Evolutionary conservation across 176 grass and related monocot species (phyloP).

Genomic region (Poa pratensis): DNA sequence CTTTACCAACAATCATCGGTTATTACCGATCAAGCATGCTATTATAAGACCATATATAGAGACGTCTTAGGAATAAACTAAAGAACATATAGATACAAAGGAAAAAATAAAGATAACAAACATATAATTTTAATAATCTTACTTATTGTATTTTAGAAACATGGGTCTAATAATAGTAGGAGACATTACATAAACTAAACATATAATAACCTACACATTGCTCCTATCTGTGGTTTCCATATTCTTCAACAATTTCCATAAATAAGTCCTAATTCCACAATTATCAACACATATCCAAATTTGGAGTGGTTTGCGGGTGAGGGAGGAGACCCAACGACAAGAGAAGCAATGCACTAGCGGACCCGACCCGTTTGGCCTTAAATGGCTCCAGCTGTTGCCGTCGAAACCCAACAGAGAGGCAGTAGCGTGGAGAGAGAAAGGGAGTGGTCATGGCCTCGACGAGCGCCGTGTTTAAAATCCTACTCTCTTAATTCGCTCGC

Average conservation of each 20-base stretch:
- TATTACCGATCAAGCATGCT: neutral
- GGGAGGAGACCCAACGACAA: neutral
- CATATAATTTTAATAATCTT: neutral
- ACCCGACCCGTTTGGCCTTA: slow-evolving; percentile 70
- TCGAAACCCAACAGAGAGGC: slow-evolving; percentile 56
- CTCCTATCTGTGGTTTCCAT: neutral
- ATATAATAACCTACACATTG: no score
- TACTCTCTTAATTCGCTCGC: slow-evolving; percentile 64
- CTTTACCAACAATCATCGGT: neutral
- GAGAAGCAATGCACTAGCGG: slow-evolving; percentile 18
- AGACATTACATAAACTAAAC: no score
- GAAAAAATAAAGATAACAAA: neutral
- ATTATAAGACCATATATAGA: neutral
- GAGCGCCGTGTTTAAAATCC: slow-evolving; percentile 62
- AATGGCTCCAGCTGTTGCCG: slow-evolving; percentile 86
- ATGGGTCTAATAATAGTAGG: neutral
- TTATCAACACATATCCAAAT: neutral
- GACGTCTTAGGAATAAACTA: neutral
- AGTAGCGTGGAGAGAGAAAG: neutral
- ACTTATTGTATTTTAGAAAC: neutral
- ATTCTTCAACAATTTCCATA: neutral
- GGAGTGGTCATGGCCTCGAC: slow-evolving; percentile 49
- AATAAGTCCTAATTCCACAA: neutral
- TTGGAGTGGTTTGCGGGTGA: slow-evolving; percentile 2
- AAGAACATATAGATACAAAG: neutral